Percentiles rank a stretch among this genome's conserved stretches.
phyloP scores from a whole-genome alignment of 768 basidiomycete species.

The Tubosaeta sp. region DNA sequence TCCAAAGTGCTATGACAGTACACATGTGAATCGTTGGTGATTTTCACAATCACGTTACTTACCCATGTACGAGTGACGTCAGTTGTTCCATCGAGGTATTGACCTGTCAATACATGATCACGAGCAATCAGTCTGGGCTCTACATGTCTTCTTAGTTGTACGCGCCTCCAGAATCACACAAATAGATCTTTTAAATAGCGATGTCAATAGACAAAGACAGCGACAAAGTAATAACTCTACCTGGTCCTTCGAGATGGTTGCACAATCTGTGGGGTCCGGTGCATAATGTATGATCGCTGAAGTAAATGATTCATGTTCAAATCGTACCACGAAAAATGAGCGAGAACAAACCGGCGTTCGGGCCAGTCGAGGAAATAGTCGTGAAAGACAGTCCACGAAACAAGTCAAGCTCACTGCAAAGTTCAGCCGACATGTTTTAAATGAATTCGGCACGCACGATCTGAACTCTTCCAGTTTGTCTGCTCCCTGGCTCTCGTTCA shows the following conservation, averaged over 20 bases:
- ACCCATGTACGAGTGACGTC: constrained; percentile 91
- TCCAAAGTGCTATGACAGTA: constrained; percentile 72
- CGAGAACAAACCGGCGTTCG: constrained; percentile 71
- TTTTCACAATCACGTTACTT: constrained; percentile 16
- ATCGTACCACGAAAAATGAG: neutral
- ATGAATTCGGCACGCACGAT: constrained; percentile 49
- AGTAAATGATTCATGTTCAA: neutral
- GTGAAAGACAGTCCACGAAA: constrained; percentile 89
- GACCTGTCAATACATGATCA: constrained; percentile 39
- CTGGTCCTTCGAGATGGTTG: constrained; percentile 71
- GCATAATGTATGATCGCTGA: constrained; percentile 91
- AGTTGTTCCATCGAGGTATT: constrained; percentile 92
- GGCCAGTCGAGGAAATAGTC: constrained; percentile 90
- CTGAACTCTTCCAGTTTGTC: constrained; percentile 75
- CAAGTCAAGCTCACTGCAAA: constrained; percentile 59
- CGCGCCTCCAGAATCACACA: constrained; percentile 84
- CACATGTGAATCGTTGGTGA: neutral
- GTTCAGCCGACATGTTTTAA: neutral
- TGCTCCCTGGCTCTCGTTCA: constrained; percentile 81
- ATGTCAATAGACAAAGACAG: constrained; percentile 30
- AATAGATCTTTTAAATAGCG: constrained; percentile 49
- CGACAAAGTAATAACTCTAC: constrained; percentile 29
- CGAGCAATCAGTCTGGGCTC: neutral
- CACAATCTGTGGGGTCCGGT: constrained; percentile 70
- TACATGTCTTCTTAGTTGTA: neutral